These are phyloP conservation scores for Eucalyptus leucophloia DNA, from an alignment of 345 rosid genomes.

Conservation along the genomic window DNA sequence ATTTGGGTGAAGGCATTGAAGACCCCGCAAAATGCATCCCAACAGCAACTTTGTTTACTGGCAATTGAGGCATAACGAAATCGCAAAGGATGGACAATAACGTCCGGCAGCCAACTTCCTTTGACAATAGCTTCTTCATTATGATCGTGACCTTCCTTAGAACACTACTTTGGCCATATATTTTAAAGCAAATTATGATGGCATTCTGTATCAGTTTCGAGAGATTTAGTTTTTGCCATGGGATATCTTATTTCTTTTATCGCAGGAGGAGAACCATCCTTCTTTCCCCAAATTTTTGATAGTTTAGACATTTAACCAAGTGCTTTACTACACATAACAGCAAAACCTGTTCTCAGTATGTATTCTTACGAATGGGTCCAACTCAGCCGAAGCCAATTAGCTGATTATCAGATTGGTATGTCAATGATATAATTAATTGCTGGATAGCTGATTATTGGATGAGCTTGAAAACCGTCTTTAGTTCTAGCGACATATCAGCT, in stretches of 20 bases:
- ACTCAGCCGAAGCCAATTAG: neutral
- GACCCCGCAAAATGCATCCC: conserved; percentile 24
- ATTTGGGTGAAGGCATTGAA: conserved; percentile 28
- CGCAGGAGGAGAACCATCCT: neutral
- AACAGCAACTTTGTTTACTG: conserved; percentile 51
- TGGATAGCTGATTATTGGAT: neutral
- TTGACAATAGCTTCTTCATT: neutral
- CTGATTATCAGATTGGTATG: neutral
- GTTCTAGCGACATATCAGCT: neutral
- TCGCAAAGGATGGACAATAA: conserved; percentile 51
- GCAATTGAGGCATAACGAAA: conserved; percentile 62
- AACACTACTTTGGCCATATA: neutral
- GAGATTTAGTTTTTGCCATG: neutral
- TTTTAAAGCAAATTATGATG: neutral
- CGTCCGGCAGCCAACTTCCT: conserved; percentile 59
- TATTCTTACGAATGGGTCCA: neutral
- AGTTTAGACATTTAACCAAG: neutral
- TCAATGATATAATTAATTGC: neutral
- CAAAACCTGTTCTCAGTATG: neutral
- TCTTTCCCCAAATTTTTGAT: neutral
- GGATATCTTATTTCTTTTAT: neutral
- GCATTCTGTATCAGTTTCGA: neutral
- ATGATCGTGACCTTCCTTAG: neutral
- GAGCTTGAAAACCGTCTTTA: neutral
- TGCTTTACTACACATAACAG: neutral